These are phyloP conservation scores for Colletotrichum agaves DNA, from an alignment of 2,329 filamentous ascomycete genomes.

Conservation along the genomic window DNA sequence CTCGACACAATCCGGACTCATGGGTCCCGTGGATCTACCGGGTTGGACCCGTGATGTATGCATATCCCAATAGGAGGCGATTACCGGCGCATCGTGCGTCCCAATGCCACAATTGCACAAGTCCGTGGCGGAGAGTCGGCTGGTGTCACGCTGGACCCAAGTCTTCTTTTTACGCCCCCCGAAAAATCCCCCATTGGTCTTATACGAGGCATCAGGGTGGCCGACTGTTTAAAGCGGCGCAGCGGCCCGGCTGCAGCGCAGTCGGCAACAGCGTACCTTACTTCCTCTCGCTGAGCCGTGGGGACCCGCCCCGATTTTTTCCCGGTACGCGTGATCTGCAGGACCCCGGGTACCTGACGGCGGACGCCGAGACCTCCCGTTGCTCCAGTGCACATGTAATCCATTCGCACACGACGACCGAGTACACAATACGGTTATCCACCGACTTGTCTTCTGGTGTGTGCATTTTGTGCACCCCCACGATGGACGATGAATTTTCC, in stretches of 20 bases:
- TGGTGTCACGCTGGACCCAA: neutral
- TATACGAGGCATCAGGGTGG: neutral
- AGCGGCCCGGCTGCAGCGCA: conserved; percentile 25
- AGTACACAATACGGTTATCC: conserved; percentile 10
- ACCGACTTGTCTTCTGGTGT: neutral
- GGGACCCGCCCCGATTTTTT: conserved; percentile 31
- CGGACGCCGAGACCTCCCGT: conserved; percentile 17
- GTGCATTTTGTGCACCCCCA: neutral
- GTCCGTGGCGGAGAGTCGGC: neutral
- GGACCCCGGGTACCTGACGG: conserved; percentile 28
- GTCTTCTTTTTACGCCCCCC: neutral
- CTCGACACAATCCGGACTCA: conserved; percentile 30
- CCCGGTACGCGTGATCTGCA: conserved; percentile 26
- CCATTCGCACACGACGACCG: conserved; percentile 8
- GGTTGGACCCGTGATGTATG: neutral
- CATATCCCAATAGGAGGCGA: neutral
- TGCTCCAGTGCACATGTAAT: conserved; percentile 25
- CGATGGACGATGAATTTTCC: conserved; percentile 27
- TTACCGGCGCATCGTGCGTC: neutral
- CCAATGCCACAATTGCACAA: neutral
- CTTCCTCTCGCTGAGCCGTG: conserved; percentile 8
- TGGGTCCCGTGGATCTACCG: conserved; percentile 38
- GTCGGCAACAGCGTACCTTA: conserved; percentile 9
- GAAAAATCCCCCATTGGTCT: conserved; percentile 11
- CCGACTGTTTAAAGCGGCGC: conserved; percentile 16